Conservation (phyloP, 768 basidiomycete genomes). For the Termitomyces sp. region DNA sequence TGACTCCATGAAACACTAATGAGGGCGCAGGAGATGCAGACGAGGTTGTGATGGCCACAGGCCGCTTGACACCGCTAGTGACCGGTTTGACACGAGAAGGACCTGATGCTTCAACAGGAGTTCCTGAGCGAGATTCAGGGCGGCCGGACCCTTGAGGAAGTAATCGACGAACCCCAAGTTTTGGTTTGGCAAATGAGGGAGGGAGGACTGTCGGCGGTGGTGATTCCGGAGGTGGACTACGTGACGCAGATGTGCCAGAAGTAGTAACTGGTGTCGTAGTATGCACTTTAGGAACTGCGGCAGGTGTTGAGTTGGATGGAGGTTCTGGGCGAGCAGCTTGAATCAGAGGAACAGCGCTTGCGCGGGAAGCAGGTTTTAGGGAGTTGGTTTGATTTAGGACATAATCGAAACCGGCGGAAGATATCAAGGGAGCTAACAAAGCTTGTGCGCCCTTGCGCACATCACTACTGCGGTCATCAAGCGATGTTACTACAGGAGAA, state of each 20-base stretch:
- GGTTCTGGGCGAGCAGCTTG: slow-evolving; percentile 69
- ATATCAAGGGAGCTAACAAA: slow-evolving; percentile 70
- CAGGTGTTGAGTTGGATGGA: slow-evolving; percentile 4
- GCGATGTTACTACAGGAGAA: slow-evolving; percentile 57
- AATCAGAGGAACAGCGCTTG: slow-evolving; percentile 80
- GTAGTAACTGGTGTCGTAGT: slow-evolving; percentile 19
- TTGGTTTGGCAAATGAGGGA: slow-evolving; percentile 36
- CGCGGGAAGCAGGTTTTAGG: slow-evolving; percentile 87
- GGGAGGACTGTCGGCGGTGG: slow-evolving; percentile 29
- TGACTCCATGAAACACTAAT: slow-evolving; percentile 46
- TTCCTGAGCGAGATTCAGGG: slow-evolving; percentile 44
- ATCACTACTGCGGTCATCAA: slow-evolving; percentile 90
- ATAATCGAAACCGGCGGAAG: slow-evolving; percentile 72
- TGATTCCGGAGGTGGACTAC: slow-evolving; percentile 40
- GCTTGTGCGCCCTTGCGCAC: slow-evolving; percentile 89
- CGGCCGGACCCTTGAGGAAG: slow-evolving; percentile 57
- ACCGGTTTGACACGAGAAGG: slow-evolving; percentile 28
- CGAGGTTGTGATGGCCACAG: slow-evolving; percentile 24
- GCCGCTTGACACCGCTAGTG: slow-evolving; percentile 37
- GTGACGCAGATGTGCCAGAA: slow-evolving; percentile 22
- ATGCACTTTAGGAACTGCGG: background rate
- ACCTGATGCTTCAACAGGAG: slow-evolving; percentile 25
- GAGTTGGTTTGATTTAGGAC: slow-evolving; percentile 82
- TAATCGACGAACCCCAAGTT: slow-evolving; percentile 67
- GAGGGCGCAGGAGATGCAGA: slow-evolving; percentile 28